phyloP scores from a whole-genome alignment of 148 eudicot genomes.

The Cornus controversa region DNA sequence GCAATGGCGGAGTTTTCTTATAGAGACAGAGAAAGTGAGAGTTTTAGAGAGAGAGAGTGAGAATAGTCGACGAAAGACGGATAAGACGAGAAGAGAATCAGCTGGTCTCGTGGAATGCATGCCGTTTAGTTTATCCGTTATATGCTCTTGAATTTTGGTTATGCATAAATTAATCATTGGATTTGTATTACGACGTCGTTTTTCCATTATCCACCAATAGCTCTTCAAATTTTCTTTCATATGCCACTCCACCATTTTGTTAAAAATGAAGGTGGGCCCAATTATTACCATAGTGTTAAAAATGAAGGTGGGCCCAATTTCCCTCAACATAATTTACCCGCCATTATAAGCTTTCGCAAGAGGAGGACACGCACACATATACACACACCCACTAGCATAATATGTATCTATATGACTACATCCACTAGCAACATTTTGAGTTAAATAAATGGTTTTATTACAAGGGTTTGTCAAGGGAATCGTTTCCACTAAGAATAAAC shows the following conservation, averaged over 20 bases:
- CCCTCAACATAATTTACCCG: no score
- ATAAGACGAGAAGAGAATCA: slow-evolving; percentile 17
- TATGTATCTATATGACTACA: no score
- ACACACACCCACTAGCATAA: no score
- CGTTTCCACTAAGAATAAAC: background rate
- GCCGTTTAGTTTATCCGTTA: slow-evolving; percentile 10
- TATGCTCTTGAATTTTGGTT: background rate
- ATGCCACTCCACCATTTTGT: no score
- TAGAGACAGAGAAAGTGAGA: background rate
- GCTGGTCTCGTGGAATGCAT: slow-evolving; percentile 16
- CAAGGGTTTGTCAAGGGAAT: background rate
- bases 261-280: no score
- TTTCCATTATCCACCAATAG: no score
- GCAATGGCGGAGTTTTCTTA: background rate
- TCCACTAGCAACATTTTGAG: background rate
- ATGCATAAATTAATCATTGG: no score
- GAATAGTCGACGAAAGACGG: background rate
- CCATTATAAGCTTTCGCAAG: no score
- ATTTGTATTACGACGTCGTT: background rate
- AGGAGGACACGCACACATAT: no score
- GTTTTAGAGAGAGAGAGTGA: background rate
- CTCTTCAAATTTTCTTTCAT: no score
- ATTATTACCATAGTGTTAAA: no score
- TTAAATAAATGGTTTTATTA: background rate
- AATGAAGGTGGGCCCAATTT: no score